These are phyloP conservation scores for Populus davidiana DNA, from an alignment of 345 rosid species.

Conservation along the genomic window DNA sequence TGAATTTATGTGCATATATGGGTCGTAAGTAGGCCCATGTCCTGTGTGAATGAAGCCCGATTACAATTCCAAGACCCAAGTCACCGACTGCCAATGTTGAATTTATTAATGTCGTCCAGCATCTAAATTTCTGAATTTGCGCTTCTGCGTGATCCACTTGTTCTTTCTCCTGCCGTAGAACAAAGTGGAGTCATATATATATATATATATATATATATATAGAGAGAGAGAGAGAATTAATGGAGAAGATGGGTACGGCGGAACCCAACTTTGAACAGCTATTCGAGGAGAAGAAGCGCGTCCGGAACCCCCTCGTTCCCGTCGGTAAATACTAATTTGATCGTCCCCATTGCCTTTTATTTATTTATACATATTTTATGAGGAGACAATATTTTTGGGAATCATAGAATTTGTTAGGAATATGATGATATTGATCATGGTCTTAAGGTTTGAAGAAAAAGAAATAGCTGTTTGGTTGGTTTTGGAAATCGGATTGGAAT, in stretches of 20 bases:
- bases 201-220: too few relatives aligned
- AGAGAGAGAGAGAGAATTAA: neutral
- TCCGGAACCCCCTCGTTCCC: slow-evolving; percentile 71
- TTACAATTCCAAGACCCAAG: too few relatives aligned
- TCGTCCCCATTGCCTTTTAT: neutral
- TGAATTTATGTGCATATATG: too few relatives aligned
- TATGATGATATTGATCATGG: neutral
- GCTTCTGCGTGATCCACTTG: neutral
- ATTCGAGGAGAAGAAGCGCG: slow-evolving; percentile 54
- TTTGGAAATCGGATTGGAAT: neutral
- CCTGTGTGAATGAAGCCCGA: too few relatives aligned
- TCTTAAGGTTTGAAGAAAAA: neutral
- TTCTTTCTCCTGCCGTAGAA: neutral
- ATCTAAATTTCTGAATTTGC: neutral
- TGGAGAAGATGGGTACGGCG: slow-evolving; percentile 37
- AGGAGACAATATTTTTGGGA: neutral
- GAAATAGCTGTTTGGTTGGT: neutral
- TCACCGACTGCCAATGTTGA: too few relatives aligned
- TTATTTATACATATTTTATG: neutral
- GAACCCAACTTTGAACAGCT: slow-evolving; percentile 60
- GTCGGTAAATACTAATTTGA: slow-evolving; percentile 39
- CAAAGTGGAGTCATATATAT: neutral
- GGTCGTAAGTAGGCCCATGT: too few relatives aligned
- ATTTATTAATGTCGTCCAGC: neutral
- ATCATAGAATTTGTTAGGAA: neutral